These are phyloP conservation scores for Gnomoniopsis sp. DNA, from an alignment of 2,329 filamentous ascomycete species.

Conservation along the genomic window DNA sequence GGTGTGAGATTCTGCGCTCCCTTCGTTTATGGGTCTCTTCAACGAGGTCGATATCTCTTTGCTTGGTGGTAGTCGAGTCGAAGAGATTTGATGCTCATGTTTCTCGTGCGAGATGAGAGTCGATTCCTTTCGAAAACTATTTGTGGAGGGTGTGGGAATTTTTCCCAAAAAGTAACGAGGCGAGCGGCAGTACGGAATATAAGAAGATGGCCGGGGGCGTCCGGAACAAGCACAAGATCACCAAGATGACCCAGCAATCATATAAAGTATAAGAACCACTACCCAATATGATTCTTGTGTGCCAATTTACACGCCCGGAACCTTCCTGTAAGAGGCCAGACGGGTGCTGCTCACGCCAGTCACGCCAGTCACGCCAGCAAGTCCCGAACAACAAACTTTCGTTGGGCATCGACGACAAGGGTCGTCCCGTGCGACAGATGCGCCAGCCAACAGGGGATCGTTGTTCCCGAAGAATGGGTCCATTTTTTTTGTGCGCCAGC, in stretches of 20 bases:
- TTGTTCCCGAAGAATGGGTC: slow-evolving; percentile 11
- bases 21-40: neutral
- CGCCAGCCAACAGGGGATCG: slow-evolving; percentile 17
- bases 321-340: slow-evolving; percentile 9
- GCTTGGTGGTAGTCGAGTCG: slow-evolving; percentile 12
- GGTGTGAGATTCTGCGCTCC: neutral
- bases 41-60: slow-evolving; percentile 16
- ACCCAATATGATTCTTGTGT: neutral
- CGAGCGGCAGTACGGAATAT: slow-evolving; percentile 12
- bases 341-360: neutral
- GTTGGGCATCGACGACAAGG: slow-evolving; percentile 18
- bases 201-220: slow-evolving; percentile 1
- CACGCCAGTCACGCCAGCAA: neutral
- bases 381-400: slow-evolving; percentile 8
- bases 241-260: neutral
- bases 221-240: neutral
- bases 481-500: neutral
- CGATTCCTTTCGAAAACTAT: slow-evolving; percentile 1
- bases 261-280: neutral
- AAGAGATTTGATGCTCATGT: slow-evolving; percentile 14
- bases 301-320: neutral
- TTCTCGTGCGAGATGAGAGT: neutral
- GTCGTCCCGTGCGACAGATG: neutral
- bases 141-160: neutral
- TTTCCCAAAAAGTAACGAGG: slow-evolving; percentile 1